Percentiles rank a stretch among this genome's conserved stretches.
These are phyloP conservation scores for Dryas alaskensis DNA, from an alignment of 306 rosid genomes.

Conservation along the genomic window DNA sequence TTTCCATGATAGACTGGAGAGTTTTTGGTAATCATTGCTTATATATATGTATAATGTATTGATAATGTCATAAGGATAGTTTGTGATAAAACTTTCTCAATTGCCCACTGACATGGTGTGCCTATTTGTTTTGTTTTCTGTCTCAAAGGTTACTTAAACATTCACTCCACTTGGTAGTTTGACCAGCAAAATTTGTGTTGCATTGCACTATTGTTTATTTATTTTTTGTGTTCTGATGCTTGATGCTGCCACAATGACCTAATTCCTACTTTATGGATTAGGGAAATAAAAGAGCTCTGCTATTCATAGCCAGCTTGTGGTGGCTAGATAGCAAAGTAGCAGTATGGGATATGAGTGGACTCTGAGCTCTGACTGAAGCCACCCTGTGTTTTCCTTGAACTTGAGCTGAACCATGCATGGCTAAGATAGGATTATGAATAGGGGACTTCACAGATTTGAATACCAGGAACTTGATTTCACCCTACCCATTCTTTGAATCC, in stretches of 20 bases:
- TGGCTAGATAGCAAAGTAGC: neutral
- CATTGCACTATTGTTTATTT: neutral
- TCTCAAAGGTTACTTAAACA: neutral
- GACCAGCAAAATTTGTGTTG: neutral
- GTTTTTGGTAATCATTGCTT: neutral
- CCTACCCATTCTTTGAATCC: neutral
- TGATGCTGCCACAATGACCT: neutral
- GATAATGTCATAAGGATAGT: neutral
- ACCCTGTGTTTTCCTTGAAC: neutral
- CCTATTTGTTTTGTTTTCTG: neutral
- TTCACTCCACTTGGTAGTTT: neutral
- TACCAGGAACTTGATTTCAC: neutral
- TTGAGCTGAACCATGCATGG: neutral
- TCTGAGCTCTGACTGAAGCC: neutral
- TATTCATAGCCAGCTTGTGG: neutral
- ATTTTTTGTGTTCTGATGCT: neutral
- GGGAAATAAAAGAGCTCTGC: neutral
- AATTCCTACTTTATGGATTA: neutral
- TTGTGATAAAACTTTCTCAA: neutral
- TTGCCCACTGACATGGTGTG: neutral
- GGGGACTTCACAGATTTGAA: neutral
- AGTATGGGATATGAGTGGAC: neutral
- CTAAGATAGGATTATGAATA: neutral
- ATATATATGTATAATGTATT: neutral
- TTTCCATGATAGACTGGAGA: neutral